Conservation (phyloP, 169 alveolate genomes). For the Babesia gibsoni region DNA sequence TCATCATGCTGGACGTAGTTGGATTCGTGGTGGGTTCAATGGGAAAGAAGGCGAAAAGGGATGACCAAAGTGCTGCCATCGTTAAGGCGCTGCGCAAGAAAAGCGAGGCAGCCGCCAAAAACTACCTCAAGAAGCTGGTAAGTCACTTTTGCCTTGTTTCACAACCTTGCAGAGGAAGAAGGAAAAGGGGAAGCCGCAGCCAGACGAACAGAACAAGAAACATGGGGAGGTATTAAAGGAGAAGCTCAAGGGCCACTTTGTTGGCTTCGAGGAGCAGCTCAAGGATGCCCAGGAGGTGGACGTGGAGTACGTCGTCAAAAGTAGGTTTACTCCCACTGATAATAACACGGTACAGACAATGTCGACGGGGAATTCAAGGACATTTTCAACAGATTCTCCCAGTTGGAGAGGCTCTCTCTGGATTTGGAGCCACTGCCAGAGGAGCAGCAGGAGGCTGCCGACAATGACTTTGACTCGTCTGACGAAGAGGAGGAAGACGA, state of each 20-base stretch:
- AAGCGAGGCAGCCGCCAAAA: conserved; percentile 67
- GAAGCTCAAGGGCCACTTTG: conserved; percentile 19
- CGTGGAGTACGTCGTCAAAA: conserved; percentile 36
- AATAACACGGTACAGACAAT: conserved; percentile 1
- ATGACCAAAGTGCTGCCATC: background rate
- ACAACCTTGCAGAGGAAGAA: conserved; percentile 4
- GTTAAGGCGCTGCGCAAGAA: conserved; percentile 65
- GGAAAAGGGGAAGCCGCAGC: conserved; percentile 2
- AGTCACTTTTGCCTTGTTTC: background rate
- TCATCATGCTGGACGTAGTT: background rate
- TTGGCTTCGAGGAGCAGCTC: conserved; percentile 33
- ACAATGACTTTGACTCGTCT: conserved; percentile 23
- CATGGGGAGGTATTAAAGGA: conserved; percentile 22
- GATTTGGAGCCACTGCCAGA: conserved; percentile 50
- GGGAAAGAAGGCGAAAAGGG: background rate
- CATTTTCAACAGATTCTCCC: conserved; percentile 49
- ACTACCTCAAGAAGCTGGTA: conserved; percentile 65
- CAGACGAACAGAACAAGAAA: background rate
- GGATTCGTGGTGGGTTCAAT: background rate
- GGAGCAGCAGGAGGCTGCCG: conserved; percentile 29
- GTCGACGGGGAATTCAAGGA: conserved; percentile 40
- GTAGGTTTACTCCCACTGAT: background rate
- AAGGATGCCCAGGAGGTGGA: conserved; percentile 57
- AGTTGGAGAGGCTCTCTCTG: conserved; percentile 40
- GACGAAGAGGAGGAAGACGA: conserved; percentile 62